These are phyloP conservation scores for Massarina eburnea DNA, from an alignment of 2,329 filamentous ascomycete species.

Conservation along the genomic window DNA sequence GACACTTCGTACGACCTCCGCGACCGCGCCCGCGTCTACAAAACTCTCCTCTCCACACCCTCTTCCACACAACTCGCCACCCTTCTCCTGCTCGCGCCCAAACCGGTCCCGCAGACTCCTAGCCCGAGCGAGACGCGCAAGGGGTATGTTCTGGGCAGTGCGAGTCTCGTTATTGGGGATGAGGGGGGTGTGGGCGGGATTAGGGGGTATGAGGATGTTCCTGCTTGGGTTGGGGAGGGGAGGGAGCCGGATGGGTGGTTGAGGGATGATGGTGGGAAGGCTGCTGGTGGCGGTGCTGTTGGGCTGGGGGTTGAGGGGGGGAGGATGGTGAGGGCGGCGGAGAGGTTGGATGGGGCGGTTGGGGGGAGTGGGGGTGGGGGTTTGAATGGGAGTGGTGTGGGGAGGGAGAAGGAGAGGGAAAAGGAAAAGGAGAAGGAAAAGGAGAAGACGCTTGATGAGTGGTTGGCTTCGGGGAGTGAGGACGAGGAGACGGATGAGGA, in stretches of 20 bases:
- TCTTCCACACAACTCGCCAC: conserved; percentile 79
- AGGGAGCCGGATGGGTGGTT: conserved; percentile 76
- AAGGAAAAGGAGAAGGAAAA: conserved; percentile 43
- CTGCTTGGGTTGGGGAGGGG: conserved; percentile 81
- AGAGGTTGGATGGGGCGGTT: conserved; percentile 64
- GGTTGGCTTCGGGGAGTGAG: conserved; percentile 69
- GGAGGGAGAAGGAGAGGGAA: too few relatives aligned
- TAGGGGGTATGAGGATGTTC: conserved; percentile 78
- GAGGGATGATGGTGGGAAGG: conserved; percentile 59
- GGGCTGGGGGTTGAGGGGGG: conserved; percentile 32
- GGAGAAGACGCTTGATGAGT: conserved; percentile 86
- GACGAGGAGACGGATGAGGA: conserved; percentile 50
- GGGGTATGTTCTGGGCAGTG: conserved; percentile 76
- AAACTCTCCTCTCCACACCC: conserved; percentile 76
- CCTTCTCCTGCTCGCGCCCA: conserved; percentile 87
- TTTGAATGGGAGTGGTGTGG: conserved; percentile 11
- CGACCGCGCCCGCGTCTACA: conserved; percentile 86
- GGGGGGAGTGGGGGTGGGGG: conserved; percentile 47
- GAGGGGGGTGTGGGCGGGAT: conserved; percentile 69
- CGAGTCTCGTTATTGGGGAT: conserved; percentile 80
- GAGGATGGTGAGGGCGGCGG: conserved; percentile 59
- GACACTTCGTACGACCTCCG: conserved; percentile 94
- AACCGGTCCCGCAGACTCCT: conserved; percentile 86
- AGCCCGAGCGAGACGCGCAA: conserved; percentile 84
- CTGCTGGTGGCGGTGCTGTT: too few relatives aligned